Conservation (phyloP, 208 protist species). For the Trypanosoma cruzi region DNA sequence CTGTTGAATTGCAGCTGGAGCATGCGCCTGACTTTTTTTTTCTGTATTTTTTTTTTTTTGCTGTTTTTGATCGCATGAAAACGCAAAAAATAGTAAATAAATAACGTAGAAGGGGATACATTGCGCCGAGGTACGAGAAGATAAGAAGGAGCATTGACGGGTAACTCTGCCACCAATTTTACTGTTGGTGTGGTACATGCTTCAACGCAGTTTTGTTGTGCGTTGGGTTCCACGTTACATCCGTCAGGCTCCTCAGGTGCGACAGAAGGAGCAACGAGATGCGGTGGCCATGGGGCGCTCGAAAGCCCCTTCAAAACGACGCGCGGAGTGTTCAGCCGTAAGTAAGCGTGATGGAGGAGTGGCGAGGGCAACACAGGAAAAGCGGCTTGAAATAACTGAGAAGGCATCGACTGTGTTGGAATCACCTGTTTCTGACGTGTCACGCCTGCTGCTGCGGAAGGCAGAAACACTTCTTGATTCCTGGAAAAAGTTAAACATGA, state of each 20-base stretch:
- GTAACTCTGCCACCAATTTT: neutral
- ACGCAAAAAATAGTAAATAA: too few relatives aligned
- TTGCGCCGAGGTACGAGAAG: too few relatives aligned
- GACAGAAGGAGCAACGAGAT: neutral
- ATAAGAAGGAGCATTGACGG: too few relatives aligned
- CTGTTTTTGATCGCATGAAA: too few relatives aligned
- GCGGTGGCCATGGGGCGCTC: neutral
- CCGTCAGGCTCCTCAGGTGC: neutral
- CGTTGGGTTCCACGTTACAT: constrained; percentile 62
- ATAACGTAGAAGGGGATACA: too few relatives aligned
- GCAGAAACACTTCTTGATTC: constrained; percentile 3
- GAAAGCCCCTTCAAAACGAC: neutral
- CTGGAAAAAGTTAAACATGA: neutral
- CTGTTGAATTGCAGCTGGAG: too few relatives aligned
- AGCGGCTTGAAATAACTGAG: too few relatives aligned
- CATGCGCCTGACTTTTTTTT: too few relatives aligned
- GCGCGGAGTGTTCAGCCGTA: neutral
- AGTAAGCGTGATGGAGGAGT: neutral
- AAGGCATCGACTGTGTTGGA: neutral
- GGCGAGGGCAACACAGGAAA: neutral
- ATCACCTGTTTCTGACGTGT: neutral
- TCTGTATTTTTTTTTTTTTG: too few relatives aligned
- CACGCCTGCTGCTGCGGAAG: neutral
- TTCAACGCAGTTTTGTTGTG: constrained; percentile 27
- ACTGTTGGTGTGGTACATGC: constrained; percentile 30